Base-by-base conservation (phyloP, 2,329 filamentous ascomycete species). In the Penicillium sp. region DNA sequence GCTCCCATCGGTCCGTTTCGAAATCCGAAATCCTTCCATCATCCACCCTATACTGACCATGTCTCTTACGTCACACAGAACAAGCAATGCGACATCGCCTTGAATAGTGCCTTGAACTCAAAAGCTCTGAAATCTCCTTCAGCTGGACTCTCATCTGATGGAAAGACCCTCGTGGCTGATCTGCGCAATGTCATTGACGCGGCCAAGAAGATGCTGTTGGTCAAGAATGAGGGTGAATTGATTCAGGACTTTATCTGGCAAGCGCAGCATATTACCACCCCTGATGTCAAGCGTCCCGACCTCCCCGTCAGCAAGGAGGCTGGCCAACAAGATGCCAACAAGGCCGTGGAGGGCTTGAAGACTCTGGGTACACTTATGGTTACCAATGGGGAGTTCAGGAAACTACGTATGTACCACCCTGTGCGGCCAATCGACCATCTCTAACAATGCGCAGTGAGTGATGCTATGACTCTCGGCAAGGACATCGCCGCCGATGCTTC, bases 201-300 rank as follows among this genome's bases (percentile, higher is more conserved):
- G 71, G 88, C 93, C 55, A 95, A 97, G 79, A 76, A 86, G 53
- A 82, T 99, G 11, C 78, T 97, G 8, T 80, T 99, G 26, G 89
- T 88, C 76, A 99, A 97, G 83, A 99, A 99, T 70, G 84, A 96
- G 56, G 94, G 92, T 69, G 91, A 99, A 67, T 77, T 97, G 54
- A 78, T 99, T 18, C 94, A 99, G 70, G 92, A 99, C 67, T 97
- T 99, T 75, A 90, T 97, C 75, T 99, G 90, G 88, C 89, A 96
- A 70, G 92, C 91, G 0, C 85, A 91, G 69, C 82, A 89, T 43
- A 86, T 94, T 58, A 84, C 85, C 49, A 77, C 83, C 53, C 86
- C 81, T 65, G 79, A 82, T 47, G 80, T 90, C 26, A 72, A 76
- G 54, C 74, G 80, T 1, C 89, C 90, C 3, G 79, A 81, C 52